phyloP scores from a whole-genome alignment of 2,329 filamentous ascomycete species.

The Colletotrichum shisoi region DNA sequence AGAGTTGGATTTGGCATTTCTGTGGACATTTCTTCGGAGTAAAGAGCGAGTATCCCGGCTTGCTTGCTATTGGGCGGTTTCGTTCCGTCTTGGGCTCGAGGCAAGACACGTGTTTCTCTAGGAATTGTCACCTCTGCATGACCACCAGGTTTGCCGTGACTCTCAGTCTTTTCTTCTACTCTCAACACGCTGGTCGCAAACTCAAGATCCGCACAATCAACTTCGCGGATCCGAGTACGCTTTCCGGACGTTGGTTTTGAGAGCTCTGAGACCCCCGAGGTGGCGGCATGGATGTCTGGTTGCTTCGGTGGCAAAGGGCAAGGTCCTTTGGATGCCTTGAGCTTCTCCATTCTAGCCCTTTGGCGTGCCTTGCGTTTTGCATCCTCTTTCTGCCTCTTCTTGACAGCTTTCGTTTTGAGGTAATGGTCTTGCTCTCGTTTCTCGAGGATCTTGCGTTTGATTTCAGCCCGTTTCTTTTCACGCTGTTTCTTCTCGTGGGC shows the following conservation, averaged over 20 bases:
- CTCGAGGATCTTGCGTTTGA: constrained; percentile 54
- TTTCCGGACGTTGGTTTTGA: constrained; percentile 46
- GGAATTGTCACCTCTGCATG: background rate
- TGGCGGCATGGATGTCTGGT: background rate
- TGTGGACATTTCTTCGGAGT: background rate
- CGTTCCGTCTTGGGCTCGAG: background rate
- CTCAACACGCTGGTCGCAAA: background rate
- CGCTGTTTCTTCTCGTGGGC: constrained; percentile 56
- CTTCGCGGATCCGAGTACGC: constrained; percentile 40
- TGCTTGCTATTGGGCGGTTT: background rate
- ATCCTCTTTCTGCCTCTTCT: constrained; percentile 44
- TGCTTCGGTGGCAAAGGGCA: background rate
- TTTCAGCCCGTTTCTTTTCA: constrained; percentile 49
- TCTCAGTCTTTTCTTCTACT: background rate
- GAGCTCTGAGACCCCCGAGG: constrained; percentile 45
- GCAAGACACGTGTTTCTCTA: background rate
- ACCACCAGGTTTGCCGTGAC: background rate
- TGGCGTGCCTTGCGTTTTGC: constrained; percentile 50
- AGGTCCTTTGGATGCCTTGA: background rate
- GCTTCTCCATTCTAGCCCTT: constrained; percentile 48
- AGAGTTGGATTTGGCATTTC: background rate
- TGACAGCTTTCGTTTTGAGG: constrained; percentile 50
- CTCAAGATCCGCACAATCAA: background rate
- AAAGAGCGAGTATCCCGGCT: background rate
- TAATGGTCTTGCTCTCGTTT: constrained; percentile 51